Evolutionary conservation across 768 basidiomycete species (phyloP), one percentile per base, ranked within the genome.

Genomic region (Tulasnella sp.): DNA sequence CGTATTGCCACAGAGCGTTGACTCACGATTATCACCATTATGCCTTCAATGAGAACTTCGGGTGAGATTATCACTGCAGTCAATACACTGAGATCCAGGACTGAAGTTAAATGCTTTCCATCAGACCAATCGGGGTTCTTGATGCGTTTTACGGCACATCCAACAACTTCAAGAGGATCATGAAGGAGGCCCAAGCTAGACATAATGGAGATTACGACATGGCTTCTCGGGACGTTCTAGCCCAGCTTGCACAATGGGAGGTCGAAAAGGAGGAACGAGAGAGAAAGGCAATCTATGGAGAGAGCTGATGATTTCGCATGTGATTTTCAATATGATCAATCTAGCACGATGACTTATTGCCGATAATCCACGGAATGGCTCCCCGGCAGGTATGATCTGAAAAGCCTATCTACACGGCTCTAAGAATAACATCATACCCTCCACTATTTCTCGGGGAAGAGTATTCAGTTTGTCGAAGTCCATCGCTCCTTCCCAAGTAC

Each of bases 121-220:
- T 17, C 62, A 72, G 71, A 22, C 71, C 71, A 8, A 29, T 47
- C 17, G 71, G 71, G 3, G 39, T 72, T 26, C 39, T 72, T 14
- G 71, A 72, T 29, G 71, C 71, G 62, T 29, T 72, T 5, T 63
- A 72, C 36, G 71, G 71, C 40, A 72, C 71, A 26, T 63, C 71
- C 4, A 72, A 63, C 34, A 72, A 65, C 35, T 72, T 72, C 71
- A 37, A 44, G 11, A 52, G n/a, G 16, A 19, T 63, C n/a, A 39
- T 72, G 62, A 42, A 62, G 22, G 71, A 72, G 34, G 71, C 71
- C n/a, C 62, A 62, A 35, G 71, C 62, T 12, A 52, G 71, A 14
- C 35, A 72, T 40, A 36, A 32, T 5, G 71, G 71, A 22, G 71
- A 72, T 42, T 72, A 63, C 26, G 17, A 62, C 40, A 72, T 39